Conservation (phyloP, 306 rosid species). For the Acacia melanoxylon region DNA sequence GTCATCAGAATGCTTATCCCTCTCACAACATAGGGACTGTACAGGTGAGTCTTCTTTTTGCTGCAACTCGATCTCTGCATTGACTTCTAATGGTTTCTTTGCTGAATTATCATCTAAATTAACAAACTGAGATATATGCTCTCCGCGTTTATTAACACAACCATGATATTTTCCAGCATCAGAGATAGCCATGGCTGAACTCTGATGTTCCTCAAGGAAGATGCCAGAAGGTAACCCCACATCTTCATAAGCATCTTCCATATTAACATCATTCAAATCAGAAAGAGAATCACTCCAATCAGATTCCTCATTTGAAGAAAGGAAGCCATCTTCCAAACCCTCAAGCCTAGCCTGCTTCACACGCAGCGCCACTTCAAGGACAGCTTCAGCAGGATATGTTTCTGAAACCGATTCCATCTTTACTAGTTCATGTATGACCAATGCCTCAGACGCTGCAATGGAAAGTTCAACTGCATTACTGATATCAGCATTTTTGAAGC, state of each 20-base stretch:
- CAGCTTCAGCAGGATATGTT: slow-evolving; percentile 44
- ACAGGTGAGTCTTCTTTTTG: slow-evolving; percentile 22
- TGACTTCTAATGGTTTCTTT: slow-evolving; percentile 34
- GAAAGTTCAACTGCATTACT: slow-evolving; percentile 71
- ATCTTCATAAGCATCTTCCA: slow-evolving; percentile 78
- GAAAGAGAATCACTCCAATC: slow-evolving; percentile 66
- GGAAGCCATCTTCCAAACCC: slow-evolving; percentile 45
- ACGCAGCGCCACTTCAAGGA: slow-evolving; percentile 76
- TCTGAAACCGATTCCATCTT: slow-evolving; percentile 46
- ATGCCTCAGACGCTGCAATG: slow-evolving; percentile 86
- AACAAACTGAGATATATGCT: slow-evolving; percentile 34
- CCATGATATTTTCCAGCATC: slow-evolving; percentile 31
- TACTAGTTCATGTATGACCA: slow-evolving; percentile 71
- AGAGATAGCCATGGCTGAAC: slow-evolving; percentile 41
- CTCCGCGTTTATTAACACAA: slow-evolving; percentile 31
- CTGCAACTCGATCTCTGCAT: slow-evolving; percentile 35
- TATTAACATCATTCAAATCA: slow-evolving; percentile 71
- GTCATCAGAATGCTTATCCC: slow-evolving; percentile 37
- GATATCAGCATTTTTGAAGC: slow-evolving; percentile 46
- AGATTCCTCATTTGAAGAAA: slow-evolving; percentile 41
- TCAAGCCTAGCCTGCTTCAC: slow-evolving; percentile 73
- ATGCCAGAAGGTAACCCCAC: slow-evolving; percentile 55
- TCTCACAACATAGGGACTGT: slow-evolving; percentile 43
- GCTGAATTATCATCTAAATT: slow-evolving; percentile 35
- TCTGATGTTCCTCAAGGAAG: slow-evolving; percentile 34